A percentile compares a stretch with the other conserved stretches of the same genome.
These are phyloP conservation scores for Xylariaceae sp. DNA, from an alignment of 2,329 filamentous ascomycete species.

Conservation along the genomic window DNA sequence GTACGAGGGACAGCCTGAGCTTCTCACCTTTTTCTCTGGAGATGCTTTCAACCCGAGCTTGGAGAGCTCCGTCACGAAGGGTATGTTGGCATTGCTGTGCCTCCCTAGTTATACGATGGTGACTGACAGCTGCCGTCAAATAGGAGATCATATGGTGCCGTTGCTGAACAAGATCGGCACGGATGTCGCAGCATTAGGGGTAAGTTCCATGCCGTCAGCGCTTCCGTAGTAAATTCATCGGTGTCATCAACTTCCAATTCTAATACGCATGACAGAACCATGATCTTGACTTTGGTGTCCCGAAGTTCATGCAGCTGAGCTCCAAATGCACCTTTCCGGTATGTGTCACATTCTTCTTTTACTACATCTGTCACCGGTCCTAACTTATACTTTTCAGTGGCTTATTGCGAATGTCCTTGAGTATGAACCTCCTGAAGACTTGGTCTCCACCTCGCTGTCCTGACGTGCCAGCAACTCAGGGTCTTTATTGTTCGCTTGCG, in stretches of 20 bases:
- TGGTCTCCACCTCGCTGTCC: background rate
- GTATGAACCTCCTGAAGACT: slow-evolving; percentile 2
- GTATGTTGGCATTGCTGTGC: slow-evolving; percentile 33
- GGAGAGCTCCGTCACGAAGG: slow-evolving; percentile 85
- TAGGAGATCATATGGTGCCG: slow-evolving; percentile 79
- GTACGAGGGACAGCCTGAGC: slow-evolving; percentile 57
- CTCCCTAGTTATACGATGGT: background rate
- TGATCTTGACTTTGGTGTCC: slow-evolving; percentile 85
- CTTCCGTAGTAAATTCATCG: background rate
- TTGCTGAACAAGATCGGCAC: slow-evolving; percentile 74
- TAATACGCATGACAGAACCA: slow-evolving; percentile 59
- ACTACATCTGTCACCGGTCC: background rate
- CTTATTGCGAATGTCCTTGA: slow-evolving; percentile 84
- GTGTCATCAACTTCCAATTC: background rate
- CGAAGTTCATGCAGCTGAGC: slow-evolving; percentile 69
- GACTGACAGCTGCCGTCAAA: background rate
- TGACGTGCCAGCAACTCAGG: background rate
- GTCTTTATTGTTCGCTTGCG: background rate
- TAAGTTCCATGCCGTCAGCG: too few relatives aligned
- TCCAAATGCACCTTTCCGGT: slow-evolving; percentile 70
- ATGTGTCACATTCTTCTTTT: background rate
- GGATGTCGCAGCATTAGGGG: slow-evolving; percentile 75
- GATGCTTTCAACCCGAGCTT: slow-evolving; percentile 90
- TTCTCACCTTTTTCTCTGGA: slow-evolving; percentile 81
- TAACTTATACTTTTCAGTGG: slow-evolving; percentile 45